phyloP scores from a whole-genome alignment of 305 asterid genomes.

The Fraxinus albicans region DNA sequence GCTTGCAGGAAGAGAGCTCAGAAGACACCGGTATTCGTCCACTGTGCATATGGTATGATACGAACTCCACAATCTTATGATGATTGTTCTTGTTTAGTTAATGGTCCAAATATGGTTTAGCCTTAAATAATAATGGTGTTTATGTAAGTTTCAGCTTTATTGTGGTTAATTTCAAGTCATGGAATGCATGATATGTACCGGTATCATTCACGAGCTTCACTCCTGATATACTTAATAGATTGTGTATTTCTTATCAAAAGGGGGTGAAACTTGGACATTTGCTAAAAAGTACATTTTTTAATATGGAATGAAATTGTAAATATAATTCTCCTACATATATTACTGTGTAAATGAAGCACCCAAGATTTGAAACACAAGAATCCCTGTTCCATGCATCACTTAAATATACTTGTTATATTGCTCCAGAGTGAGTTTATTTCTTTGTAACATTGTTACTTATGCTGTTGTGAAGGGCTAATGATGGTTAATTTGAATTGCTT shows the following conservation, averaged over 20 bases:
- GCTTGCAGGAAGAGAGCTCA: conserved; percentile 87
- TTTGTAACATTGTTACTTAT: background rate
- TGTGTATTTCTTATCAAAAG: background rate
- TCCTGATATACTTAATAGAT: background rate
- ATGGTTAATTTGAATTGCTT: background rate
- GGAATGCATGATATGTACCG: background rate
- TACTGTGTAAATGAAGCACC: background rate
- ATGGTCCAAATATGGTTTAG: background rate
- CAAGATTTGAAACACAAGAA: background rate
- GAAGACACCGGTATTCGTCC: conserved; percentile 64
- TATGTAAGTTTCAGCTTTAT: background rate
- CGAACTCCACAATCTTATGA: background rate
- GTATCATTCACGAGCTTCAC: background rate
- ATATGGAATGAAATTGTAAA: background rate
- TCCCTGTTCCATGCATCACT: background rate
- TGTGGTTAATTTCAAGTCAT: background rate
- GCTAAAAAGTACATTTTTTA: background rate
- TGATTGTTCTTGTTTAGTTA: background rate
- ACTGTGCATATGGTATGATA: conserved; percentile 83
- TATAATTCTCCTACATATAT: background rate
- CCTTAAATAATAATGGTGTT: background rate
- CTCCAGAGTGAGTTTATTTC: background rate
- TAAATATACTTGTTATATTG: background rate
- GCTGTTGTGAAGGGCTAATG: background rate
- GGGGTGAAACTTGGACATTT: background rate